Evolutionary conservation across 495 filamentous ascomycete genomes (phyloP).

Genomic region (Aspergillus nanangensis): DNA sequence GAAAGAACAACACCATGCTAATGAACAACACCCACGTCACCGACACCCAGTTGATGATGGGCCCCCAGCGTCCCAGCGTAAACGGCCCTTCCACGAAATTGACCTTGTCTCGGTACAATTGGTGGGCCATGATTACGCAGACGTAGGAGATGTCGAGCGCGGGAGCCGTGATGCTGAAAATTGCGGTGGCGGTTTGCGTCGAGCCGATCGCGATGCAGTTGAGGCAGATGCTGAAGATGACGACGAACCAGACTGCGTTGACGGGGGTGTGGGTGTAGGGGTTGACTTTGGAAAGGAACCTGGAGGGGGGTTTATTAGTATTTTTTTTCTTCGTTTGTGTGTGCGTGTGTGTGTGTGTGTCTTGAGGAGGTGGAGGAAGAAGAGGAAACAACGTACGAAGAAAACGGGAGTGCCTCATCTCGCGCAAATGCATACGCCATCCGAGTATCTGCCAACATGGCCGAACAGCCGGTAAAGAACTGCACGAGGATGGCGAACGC

Average conservation of each 20-base stretch:
- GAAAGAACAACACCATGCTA: constrained; percentile 64
- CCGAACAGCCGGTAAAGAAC: constrained; percentile 67
- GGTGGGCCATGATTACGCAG: constrained; percentile 62
- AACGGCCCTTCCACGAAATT: constrained; percentile 62
- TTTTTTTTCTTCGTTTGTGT: constrained; percentile 1
- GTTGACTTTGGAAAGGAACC: not conserved
- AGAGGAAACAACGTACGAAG: constrained; percentile 33
- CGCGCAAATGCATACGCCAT: constrained; percentile 73
- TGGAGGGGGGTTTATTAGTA: not conserved
- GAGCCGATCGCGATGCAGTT: constrained; percentile 66
- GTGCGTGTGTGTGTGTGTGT: not conserved
- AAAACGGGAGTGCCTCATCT: constrained; percentile 67
- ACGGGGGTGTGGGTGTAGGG: constrained; percentile 57
- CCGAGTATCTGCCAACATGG: constrained; percentile 65
- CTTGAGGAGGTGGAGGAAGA: not conserved
- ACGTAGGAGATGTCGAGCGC: constrained; percentile 66
- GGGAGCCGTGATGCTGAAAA: constrained; percentile 69
- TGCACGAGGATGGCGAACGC: constrained; percentile 66
- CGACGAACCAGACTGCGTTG: constrained; percentile 70
- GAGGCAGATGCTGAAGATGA: constrained; percentile 54
- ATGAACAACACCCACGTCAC: constrained; percentile 66
- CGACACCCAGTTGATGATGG: constrained; percentile 54
- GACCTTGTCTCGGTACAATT: constrained; percentile 53
- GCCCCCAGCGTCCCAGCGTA: constrained; percentile 57
- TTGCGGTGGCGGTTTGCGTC: constrained; percentile 62